Evolutionary conservation across 148 eudicot species (phyloP), one percentile per base, ranked within the genome.

Genomic region (Camellia lanceoleosa): DNA sequence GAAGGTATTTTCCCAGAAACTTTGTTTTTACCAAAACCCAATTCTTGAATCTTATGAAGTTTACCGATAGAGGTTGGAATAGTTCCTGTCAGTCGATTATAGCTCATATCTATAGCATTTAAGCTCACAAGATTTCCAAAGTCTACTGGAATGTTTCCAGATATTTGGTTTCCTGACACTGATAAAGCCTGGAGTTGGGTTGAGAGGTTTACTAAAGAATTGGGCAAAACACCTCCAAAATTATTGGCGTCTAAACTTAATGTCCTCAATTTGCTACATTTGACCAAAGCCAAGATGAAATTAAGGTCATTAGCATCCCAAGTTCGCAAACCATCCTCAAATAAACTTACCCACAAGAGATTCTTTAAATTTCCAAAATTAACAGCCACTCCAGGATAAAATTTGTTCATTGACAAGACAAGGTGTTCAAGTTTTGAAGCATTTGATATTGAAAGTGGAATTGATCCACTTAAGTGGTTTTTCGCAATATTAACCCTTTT

Each of bases 391-490:
- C 38, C 62, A 13, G 85, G 79, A 0, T 44, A 9, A 19, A 87
- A 78, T 0, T 61, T 46, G 44, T 83, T 89, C 0, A 3, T 0
- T 0, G 13, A 3, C 1, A 88, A 38, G 2, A 46, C 70, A 63
- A 86, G 52, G 0, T 1, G 2, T 20, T 46, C 47, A 5, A 88
- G 59, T 2, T 58, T 80, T 30, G 88, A 81, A 52, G 82, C 83
- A 63, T 86, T 86, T 9, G 84, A 76, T 10, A 88, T 19, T 1
- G 86, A 75, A 44, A 46, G 16, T 0, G 90, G 89, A 59, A 86
- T 13, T 16, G 73, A 23, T 58, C 89, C 91, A 49, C 77, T 80
- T 16, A 88, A 47, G 18, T 75, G 19, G 60, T 84, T 82, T 2
- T 11, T 3, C 1, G 30, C 2, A 7, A 82, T 3, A 14, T 20